Evolutionary conservation across 192 early-diverging fungal species (phyloP).

Genomic region (Coemansia sp.): DNA sequence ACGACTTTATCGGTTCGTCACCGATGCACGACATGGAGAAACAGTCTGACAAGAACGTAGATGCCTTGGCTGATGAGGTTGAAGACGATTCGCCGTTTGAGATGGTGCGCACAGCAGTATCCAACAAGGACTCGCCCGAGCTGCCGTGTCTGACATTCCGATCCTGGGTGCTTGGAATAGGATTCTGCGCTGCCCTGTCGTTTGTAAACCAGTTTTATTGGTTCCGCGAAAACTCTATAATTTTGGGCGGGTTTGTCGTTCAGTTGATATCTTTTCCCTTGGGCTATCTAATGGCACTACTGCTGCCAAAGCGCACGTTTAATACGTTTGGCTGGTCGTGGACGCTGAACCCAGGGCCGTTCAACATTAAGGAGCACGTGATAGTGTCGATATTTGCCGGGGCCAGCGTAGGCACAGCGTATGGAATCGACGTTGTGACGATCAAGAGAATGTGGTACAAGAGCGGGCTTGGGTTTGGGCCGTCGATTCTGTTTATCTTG

Average conservation of each 20-base stretch:
- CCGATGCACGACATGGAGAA: conserved; percentile 7
- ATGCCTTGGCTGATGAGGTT: not conserved
- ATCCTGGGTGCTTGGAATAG: conserved; percentile 69
- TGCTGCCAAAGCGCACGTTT: conserved; percentile 60
- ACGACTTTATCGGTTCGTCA: not conserved
- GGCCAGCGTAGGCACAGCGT: conserved; percentile 68
- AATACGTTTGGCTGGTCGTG: conserved; percentile 53
- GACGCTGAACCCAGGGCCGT: conserved; percentile 82
- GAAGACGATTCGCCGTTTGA: conserved; percentile 63
- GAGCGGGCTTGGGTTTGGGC: conserved; percentile 62
- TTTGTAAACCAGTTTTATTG: conserved; percentile 81
- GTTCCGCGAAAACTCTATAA: conserved; percentile 81
- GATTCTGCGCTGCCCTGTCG: conserved; percentile 63
- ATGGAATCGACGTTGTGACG: conserved; percentile 74
- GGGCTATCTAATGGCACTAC: conserved; percentile 63
- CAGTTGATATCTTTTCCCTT: conserved; percentile 74
- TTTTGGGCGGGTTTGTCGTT: conserved; percentile 68
- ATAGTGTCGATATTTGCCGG: conserved; percentile 79
- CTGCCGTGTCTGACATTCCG: conserved; percentile 74
- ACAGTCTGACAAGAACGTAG: not conserved
- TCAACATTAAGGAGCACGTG: conserved; percentile 87
- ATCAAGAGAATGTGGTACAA: conserved; percentile 70
- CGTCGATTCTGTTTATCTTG: conserved; percentile 66
- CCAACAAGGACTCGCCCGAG: conserved; percentile 65
- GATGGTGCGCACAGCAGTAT: conserved; percentile 68